Evolutionary conservation across 345 rosid genomes (phyloP), one percentile per base, ranked within the genome.

Genomic region (Brassica incana): DNA sequence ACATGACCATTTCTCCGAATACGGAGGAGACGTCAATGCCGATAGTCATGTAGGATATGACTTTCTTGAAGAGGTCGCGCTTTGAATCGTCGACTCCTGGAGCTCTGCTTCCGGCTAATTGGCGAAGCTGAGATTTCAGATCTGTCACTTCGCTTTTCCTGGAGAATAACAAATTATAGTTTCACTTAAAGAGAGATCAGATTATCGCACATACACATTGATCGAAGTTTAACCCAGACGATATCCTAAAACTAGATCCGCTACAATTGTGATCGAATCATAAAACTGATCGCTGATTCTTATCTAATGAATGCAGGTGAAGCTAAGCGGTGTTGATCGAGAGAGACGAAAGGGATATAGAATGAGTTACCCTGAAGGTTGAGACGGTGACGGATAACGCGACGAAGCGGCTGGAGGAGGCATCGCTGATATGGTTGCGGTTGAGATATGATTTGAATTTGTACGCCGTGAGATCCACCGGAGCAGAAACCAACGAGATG

Each of bases 1-100:
- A 95, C 99, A 95, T 95, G 50, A 95, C 98, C 98, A 95, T 95
- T 88, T 95, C 99, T 6, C 99, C 96, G 27, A 95, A 95, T 12
- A 95, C 86, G 10, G 98, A 84, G 3, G 99, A 88, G 78, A 95
- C 99, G 29, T 95, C 99, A 52, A 95, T 88, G 61, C 99, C 97
- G 11, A 95, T 88, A 3, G 97, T 95, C 98, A 93, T 95, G 82
- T 88, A 87, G 1, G 99, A 91, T 59, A 95, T 95, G 43, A 90
- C 99, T 80, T 93, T 95, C 89, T 95, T 95, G 87, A 79, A 95
- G 71, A 95, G 90, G 64, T 95, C 99, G 0, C 96, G 92, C 83
- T 95, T 95, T 5, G 98, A 93, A 86, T 95, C 98, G 73, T 95
- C 99, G 38, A 86, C 91, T 38, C 99, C 97, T 10, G 96, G 96